Base-by-base conservation (phyloP, 2,329 filamentous ascomycete species). In the Onygena corvina region DNA sequence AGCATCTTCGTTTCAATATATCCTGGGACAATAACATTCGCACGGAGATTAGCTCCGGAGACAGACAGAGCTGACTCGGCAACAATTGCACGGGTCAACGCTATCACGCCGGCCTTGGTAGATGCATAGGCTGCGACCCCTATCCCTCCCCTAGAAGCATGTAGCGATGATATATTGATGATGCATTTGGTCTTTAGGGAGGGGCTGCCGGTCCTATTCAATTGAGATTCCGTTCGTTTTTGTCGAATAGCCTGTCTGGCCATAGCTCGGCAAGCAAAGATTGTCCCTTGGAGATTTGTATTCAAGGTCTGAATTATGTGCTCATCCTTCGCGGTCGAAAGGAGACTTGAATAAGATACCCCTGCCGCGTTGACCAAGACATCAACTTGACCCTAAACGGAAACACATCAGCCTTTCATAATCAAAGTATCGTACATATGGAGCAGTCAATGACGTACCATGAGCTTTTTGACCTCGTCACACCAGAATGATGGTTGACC, bases 1-100 rank as follows among this genome's bases (percentile, higher is more conserved):
- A 83, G 86, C 86, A 94, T 93, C 44, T 79, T 76, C 40, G 86
- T 90, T 50, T 84, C 73, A 56, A 93, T 81, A 70, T 90, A 94
- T 4, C 87, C 87, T 1, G 87, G 87, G 35, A 90, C 70, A 55
- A 94, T 78, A 23, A 82, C 82, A 67, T 94, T 94, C 42, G 86
- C 83, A 25, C 88, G 75, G 51, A 94, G 75, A 70, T 52, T 71
- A 67, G 47, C 76, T 76, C 57, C 81, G 86, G 69, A 49, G 81
- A 77, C 51, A 81, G 75, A 18, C 82, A 88, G 57, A 1, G 62
- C 59, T 20, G 50, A 55, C 5, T 61, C 61, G 3, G 61, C 59
- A 46, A 67, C 64, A 11, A 64, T 63, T 2, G 63, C 56, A 7
- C 64, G 57, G 7, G 63, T 69, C 12, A 70, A 53, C 75, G 84